Base-by-base conservation (phyloP, 768 basidiomycete species). In the Podaxis sp. region DNA sequence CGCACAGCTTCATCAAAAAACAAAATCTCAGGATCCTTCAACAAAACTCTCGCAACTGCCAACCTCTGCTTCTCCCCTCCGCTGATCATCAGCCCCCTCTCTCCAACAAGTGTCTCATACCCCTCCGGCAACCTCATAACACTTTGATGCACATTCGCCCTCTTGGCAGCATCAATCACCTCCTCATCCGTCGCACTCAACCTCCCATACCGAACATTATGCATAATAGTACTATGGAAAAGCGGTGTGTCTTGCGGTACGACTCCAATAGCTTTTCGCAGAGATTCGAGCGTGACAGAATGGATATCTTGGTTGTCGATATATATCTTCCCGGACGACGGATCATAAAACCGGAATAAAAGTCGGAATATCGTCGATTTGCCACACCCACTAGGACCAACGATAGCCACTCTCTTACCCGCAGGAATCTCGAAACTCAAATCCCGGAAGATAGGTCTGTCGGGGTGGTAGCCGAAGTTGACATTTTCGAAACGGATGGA, bases 181-280 rank as follows among this genome's bases (percentile, higher is more conserved):
- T 98, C 91, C 60, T 92, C 92, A 66, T 99, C 95, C 1, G 80
- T 90, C 52, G 96, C 96, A 60, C 88, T 86, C 30, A 99, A 75
- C 24, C 89, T 81, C 0, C 97, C 97, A 72, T 99, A 99, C 12
- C 96, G 83, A 52, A 99, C 86, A 70, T 99, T 99, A 72, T 98
- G 94, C 83, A 97, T 80, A 51, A 99, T 89, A 71, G 98, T 89
- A 4, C 93, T 88, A 73, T 99, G 96, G 82, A 99, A 99, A 2
- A 99, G 80, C 1, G 97, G 96, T 15, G 96, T 99, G 69, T 99
- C 97, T 73, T 99, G 96, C 1, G 97, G 97, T 0, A 99, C 97
- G 17, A 99, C 94, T 2, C 96, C 97, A 33, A 99, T 89, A 2
- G 82, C 76, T 50, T 76, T 77, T 17, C 97, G 84, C 0, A 99